Base-by-base conservation (phyloP, 139 green algal species). In the Nannochloris sp. region DNA sequence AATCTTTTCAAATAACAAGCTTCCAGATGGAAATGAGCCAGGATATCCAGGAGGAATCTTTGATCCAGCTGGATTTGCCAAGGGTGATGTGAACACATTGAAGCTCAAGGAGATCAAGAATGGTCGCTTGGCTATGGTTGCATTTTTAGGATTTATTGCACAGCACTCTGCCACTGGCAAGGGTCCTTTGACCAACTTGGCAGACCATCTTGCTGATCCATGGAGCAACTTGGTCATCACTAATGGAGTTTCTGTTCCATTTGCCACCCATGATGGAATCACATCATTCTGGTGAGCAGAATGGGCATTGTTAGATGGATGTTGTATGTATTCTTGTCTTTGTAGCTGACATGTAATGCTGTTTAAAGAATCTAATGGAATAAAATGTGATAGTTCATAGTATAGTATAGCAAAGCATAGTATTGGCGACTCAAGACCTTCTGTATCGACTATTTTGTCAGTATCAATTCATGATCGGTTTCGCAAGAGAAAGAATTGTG, bases 51-150 rank as follows among this genome's bases (percentile, higher is more conserved):
- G 67, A n/a, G 81, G 83, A 34, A 72, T 83, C 34, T 83, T 83
- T 57, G 78, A 85, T 69, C 78, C 78, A 37, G 65, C 79, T 50
- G 53, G 62, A 57, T 68, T 83, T 27, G 62, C 56, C 23, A 67
- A 65, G 59, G 54, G 56, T 48, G 43, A 64, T 57, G 80, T 86
- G 60, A 73, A 82, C 54, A 81, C 84, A 75, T 67, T 82, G 21
- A 85, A 84, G 79, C 74, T 89, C 10, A 93, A 93, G 83, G 86
- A 93, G 81, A 83, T 92, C 78, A 89, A 89, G 73, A 91, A 93
- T 70, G 86, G 83, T 36, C 78, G 87, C 31, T 80, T 95, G 7
- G 86, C 88, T 48, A 95, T 94, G 88, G 83, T 94, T 61, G 85
- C 87, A 55, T 83, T 88, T 72, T 72, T 89, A 21, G 84, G 84